phyloP scores from a whole-genome alignment of 176 grass and related monocot genomes.

The Avena insularis region DNA sequence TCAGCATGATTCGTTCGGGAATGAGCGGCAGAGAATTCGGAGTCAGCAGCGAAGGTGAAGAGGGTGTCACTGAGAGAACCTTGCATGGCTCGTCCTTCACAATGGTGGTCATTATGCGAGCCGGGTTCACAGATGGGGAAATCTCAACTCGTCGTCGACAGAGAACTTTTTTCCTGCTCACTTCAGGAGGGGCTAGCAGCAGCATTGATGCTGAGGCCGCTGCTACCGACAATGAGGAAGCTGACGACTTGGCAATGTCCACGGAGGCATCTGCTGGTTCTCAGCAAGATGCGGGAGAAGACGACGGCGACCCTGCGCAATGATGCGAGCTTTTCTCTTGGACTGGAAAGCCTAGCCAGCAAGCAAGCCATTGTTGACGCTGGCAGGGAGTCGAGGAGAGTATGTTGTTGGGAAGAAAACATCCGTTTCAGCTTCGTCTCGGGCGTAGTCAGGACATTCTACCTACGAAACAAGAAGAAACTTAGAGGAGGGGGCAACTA shows the following conservation, averaged over 20 bases:
- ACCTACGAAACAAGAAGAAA: slow-evolving; percentile 25
- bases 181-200: background rate
- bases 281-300: slow-evolving; percentile 38
- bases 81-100: slow-evolving; percentile 47
- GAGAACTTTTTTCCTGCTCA: background rate
- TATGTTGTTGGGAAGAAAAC: slow-evolving; percentile 7
- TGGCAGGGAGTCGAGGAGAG: background rate
- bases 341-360: slow-evolving; percentile 21
- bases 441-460: slow-evolving; percentile 43
- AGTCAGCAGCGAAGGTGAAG: slow-evolving; percentile 40
- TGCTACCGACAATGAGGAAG: slow-evolving; percentile 10
- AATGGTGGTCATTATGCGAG: slow-evolving; percentile 65
- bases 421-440: slow-evolving; percentile 16
- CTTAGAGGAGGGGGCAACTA: background rate
- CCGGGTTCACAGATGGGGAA: background rate
- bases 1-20: slow-evolving; percentile 79
- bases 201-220: slow-evolving; percentile 18
- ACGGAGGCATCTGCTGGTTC: slow-evolving; percentile 42
- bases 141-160: background rate
- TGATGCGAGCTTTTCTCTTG: slow-evolving; percentile 35
- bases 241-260: background rate
- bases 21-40: slow-evolving; percentile 45
- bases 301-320: slow-evolving; percentile 19
- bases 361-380: background rate
- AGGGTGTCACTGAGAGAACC: slow-evolving; percentile 40